Evolutionary conservation across 1,284 basidiomycete species (phyloP), one percentile per base, ranked within the genome.

Genomic region (Leccinum pachyderme): DNA sequence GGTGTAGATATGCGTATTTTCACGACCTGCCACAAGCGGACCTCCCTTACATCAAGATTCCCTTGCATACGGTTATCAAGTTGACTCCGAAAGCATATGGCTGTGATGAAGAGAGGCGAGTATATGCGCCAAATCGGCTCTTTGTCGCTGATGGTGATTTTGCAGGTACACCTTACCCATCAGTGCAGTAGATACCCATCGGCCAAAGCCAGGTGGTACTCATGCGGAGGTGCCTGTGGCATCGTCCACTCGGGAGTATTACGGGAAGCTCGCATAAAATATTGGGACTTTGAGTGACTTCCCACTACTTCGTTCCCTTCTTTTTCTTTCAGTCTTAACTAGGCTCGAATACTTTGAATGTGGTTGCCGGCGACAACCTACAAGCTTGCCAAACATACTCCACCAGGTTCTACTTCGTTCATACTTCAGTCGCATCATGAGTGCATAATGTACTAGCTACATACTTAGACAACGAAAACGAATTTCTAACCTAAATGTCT

Each of bases 61-160:
- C 93, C 0, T 75, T 98, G 53, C 97, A 99, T 71, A 99, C 96
- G 0, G 89, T 99, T 32, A 98, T 99, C 73, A 98, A 98, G 75
- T 81, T 99, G 52, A 98, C 96, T 1, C 97, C 97, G 2, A 95
- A 93, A 70, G 97, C 97, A 1, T 99, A 99, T 69, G 97, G 97
- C 22, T 99, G 96, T 77, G 94, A 98, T 71, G 97, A 99, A 73
- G 95, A 96, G 72, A 81, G 97, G 79, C 94, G 67, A 56, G 73
- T 5, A 28, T 49, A 8, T 24, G 24, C 35, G 2, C 13, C n/a
- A 12, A 2, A 4, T 27, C n/a, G 0, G 13, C 31, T 33, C 45
- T 2, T 33, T 44, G 24, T 50, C 9, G 11, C 47, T 67, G 18
- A 65, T 25, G 12, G 39, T 11, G 13, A 45, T 41, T 28, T 45